These are phyloP conservation scores for Fragaria ananassa DNA, from an alignment of 306 rosid species.

Conservation along the genomic window DNA sequence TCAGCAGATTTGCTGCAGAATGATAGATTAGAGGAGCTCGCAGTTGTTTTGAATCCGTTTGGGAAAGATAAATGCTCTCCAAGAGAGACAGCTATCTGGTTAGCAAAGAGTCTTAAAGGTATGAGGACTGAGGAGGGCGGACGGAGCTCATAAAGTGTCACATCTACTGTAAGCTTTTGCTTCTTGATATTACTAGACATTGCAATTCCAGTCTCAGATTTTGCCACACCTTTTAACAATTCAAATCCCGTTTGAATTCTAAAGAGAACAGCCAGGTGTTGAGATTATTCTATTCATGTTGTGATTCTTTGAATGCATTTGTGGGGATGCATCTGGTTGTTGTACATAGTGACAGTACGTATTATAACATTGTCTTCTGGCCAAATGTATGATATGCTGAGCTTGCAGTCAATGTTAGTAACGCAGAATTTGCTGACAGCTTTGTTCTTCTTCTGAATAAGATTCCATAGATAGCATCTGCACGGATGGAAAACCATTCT, in stretches of 20 bases:
- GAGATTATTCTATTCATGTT: slow-evolving; percentile 24
- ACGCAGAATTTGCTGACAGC: background rate
- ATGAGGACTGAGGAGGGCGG: slow-evolving; percentile 79
- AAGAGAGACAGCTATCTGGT: slow-evolving; percentile 98
- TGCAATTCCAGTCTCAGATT: slow-evolving; percentile 31
- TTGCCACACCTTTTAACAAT: slow-evolving; percentile 16
- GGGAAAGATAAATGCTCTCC: slow-evolving; percentile 97
- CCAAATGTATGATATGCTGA: slow-evolving; percentile 26
- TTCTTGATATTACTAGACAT: slow-evolving; percentile 28
- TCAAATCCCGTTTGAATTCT: slow-evolving; percentile 43
- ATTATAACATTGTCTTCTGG: slow-evolving; percentile 34
- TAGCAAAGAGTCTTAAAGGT: slow-evolving; percentile 95
- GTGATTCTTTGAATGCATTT: slow-evolving; percentile 69
- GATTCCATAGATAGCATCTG: background rate
- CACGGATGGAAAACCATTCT: background rate
- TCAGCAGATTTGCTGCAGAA: slow-evolving; percentile 94
- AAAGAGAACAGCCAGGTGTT: slow-evolving; percentile 30
- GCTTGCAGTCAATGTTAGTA: slow-evolving; percentile 18
- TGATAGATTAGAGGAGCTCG: slow-evolving; percentile 81
- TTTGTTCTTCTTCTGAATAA: slow-evolving; percentile 1
- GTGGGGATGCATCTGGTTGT: slow-evolving; percentile 55
- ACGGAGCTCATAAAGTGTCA: slow-evolving; percentile 48
- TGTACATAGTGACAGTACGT: slow-evolving; percentile 79
- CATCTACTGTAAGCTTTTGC: slow-evolving; percentile 28
- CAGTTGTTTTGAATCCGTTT: slow-evolving; percentile 86